These are phyloP conservation scores for Cronartium ribicola DNA, from an alignment of 1,284 basidiomycete species.

Conservation along the genomic window DNA sequence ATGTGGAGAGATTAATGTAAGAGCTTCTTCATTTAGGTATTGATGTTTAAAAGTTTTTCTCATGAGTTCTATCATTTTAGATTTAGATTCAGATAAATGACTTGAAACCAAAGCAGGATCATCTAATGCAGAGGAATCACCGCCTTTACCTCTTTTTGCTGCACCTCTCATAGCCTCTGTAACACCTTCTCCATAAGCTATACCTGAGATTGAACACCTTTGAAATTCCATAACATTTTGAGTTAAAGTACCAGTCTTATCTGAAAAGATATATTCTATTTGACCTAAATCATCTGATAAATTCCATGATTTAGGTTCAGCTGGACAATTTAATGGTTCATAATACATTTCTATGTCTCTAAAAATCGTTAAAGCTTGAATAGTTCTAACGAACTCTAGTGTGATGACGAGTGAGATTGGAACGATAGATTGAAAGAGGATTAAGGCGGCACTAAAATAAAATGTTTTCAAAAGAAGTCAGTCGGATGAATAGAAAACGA, in stretches of 20 bases:
- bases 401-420: conserved; percentile 96
- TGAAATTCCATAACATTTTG: conserved; percentile 97
- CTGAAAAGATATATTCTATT: conserved; percentile 95
- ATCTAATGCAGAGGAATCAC: conserved; percentile 66
- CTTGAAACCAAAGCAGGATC: conserved; percentile 55
- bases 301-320: conserved; percentile 95
- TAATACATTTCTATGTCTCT: conserved; percentile 98
- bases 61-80: conserved; percentile 73
- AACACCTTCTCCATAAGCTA: conserved; percentile 83
- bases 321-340: conserved; percentile 60
- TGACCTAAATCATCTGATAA: conserved; percentile 96
- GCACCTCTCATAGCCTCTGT: conserved; percentile 93
- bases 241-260: conserved; percentile 94
- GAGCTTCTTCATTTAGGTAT: conserved; percentile 72
- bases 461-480: background rate
- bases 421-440: conserved; percentile 96
- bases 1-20: conserved; percentile 82
- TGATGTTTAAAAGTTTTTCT: conserved; percentile 77
- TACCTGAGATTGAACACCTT: conserved; percentile 81
- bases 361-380: conserved; percentile 92
- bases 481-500: background rate
- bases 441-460: conserved; percentile 59
- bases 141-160: conserved; percentile 69
- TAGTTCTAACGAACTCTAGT: conserved; percentile 95
- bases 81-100: conserved; percentile 65